phyloP scores from a whole-genome alignment of 129 eudicot genomes.

The Tagetes patula region DNA sequence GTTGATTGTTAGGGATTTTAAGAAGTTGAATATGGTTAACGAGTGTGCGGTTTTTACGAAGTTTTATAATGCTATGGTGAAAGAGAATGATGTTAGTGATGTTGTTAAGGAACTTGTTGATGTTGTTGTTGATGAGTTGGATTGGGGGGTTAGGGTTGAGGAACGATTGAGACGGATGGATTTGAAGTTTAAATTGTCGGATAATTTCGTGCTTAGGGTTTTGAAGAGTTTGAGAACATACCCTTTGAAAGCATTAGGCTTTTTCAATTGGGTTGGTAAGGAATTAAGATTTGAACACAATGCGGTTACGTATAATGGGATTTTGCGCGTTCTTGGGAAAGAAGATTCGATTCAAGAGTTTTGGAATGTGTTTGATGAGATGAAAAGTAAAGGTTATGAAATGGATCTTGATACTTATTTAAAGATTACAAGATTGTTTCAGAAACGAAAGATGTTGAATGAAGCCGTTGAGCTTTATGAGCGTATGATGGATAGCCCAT shows the following conservation, averaged over 20 bases:
- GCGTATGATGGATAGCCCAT: conserved; percentile 89
- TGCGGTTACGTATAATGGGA: conserved; percentile 64
- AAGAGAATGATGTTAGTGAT: conserved; percentile 45
- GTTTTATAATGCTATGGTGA: conserved; percentile 47
- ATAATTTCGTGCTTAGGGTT: conserved; percentile 62
- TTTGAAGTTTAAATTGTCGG: conserved; percentile 38
- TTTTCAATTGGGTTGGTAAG: conserved; percentile 65
- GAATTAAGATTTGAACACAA: conserved; percentile 42
- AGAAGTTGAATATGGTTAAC: conserved; percentile 42
- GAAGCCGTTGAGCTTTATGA: conserved; percentile 84
- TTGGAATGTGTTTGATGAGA: conserved; percentile 58
- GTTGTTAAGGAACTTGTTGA: conserved; percentile 54
- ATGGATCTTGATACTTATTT: conserved; percentile 84
- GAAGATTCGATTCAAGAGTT: conserved; percentile 57
- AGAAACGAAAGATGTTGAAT: conserved; percentile 60
- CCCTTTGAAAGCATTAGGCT: conserved; percentile 54
- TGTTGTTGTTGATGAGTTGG: conserved; percentile 31
- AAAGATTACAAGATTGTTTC: conserved; percentile 66
- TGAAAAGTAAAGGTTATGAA: conserved; percentile 63
- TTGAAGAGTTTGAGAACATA: conserved; percentile 49
- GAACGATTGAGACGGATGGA: conserved; percentile 45
- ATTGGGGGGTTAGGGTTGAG: conserved; percentile 69
- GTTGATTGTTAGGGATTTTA: conserved; percentile 38
- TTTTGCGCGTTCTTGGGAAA: conserved; percentile 61
- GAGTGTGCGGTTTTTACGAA: conserved; percentile 50